Evolutionary conservation across 129 eudicot species (phyloP).

Genomic region (Mikania micrantha): DNA sequence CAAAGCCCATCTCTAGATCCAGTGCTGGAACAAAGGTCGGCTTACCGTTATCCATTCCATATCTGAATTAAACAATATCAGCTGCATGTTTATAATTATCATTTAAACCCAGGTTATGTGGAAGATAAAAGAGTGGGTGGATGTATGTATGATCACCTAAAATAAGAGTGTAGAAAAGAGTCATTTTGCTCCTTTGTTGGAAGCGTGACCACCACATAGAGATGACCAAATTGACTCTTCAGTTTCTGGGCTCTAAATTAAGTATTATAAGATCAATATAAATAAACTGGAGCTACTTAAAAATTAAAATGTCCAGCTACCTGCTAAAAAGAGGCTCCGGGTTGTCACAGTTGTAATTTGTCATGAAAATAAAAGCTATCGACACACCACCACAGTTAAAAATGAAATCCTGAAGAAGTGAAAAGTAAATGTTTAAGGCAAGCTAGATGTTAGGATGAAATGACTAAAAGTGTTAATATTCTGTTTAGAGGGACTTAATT

Average conservation of each 20-base stretch:
- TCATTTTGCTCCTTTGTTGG: conserved; percentile 86
- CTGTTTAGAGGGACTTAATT: too few species aligned
- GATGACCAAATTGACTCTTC: conserved; percentile 80
- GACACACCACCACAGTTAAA: conserved; percentile 92
- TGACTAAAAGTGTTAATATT: too few species aligned
- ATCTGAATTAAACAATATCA: conserved; percentile 34
- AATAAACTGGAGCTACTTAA: conserved; percentile 8
- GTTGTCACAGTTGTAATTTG: conserved; percentile 48
- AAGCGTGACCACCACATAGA: conserved; percentile 78
- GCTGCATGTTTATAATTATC: neutral
- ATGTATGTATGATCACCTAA: conserved; percentile 44
- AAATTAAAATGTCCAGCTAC: conserved; percentile 29
- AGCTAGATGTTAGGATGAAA: too few species aligned
- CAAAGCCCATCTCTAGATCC: conserved; percentile 91
- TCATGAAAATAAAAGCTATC: conserved; percentile 70
- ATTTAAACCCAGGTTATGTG: neutral
- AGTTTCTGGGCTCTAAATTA: conserved; percentile 62
- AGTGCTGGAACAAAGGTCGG: conserved; percentile 76
- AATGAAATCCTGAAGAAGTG: conserved; percentile 66
- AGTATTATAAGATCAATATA: conserved; percentile 21
- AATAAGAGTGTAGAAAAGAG: conserved; percentile 62
- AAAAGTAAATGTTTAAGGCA: conserved; percentile 2
- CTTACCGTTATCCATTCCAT: conserved; percentile 62
- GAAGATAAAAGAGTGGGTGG: neutral
- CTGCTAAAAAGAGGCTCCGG: conserved; percentile 53